These are phyloP conservation scores for Choanephora cucurbitarum DNA, from an alignment of 371 early-diverging fungal species.

Conservation along the genomic window DNA sequence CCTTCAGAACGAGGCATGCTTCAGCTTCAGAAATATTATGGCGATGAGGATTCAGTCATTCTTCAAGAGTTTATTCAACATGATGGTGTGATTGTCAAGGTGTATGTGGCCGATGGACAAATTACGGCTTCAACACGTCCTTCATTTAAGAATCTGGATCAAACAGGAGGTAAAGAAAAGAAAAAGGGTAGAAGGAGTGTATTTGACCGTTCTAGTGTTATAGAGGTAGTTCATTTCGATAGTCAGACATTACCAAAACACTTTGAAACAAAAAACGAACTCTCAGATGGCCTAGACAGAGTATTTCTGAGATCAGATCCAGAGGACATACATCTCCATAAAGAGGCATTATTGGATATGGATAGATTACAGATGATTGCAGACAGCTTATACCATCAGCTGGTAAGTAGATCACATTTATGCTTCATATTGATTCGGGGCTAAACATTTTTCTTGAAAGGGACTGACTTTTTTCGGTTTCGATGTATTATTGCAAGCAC, in stretches of 20 bases:
- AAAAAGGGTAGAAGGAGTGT: neutral
- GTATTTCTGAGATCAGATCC: slow-evolving; percentile 25
- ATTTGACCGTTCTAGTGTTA: neutral
- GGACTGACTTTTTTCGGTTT: slow-evolving; percentile 53
- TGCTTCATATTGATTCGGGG: neutral
- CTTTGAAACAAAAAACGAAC: slow-evolving; percentile 24
- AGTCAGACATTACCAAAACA: slow-evolving; percentile 51
- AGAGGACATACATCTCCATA: slow-evolving; percentile 19
- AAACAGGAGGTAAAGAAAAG: slow-evolving; percentile 21
- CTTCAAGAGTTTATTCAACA: slow-evolving; percentile 54
- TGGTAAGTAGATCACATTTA: slow-evolving; percentile 40
- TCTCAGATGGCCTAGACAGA: slow-evolving; percentile 29
- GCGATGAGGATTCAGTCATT: slow-evolving; percentile 34
- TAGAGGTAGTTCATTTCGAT: slow-evolving; percentile 41
- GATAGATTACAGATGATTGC: slow-evolving; percentile 37
- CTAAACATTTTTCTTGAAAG: slow-evolving; percentile 7
- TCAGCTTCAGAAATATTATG: slow-evolving; percentile 16
- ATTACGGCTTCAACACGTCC: slow-evolving; percentile 40
- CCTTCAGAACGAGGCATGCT: slow-evolving; percentile 28
- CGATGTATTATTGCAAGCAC: slow-evolving; percentile 46
- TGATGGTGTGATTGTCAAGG: slow-evolving; percentile 51
- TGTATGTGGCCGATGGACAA: slow-evolving; percentile 48
- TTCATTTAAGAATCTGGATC: slow-evolving; percentile 41
- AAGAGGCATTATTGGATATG: slow-evolving; percentile 30
- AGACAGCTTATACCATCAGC: slow-evolving; percentile 28